Evolutionary conservation across 1,139 yeast species (phyloP).

Genomic region (Dujonia santamariae): DNA sequence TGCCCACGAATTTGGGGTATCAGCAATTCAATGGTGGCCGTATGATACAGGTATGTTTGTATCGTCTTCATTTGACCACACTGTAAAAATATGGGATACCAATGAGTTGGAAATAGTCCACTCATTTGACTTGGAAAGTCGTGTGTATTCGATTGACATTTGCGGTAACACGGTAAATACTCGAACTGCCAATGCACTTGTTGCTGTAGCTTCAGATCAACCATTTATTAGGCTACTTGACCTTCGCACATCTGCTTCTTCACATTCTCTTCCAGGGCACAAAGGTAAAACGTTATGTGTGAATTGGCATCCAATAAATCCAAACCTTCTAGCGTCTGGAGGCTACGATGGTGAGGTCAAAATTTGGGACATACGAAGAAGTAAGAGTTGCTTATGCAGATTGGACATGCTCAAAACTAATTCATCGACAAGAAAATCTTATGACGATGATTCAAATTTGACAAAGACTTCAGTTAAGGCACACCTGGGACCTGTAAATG

Average conservation of each 20-base stretch:
- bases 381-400: constrained; percentile 60
- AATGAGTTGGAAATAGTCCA: constrained; percentile 61
- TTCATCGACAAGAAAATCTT: constrained; percentile 6
- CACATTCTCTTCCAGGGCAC: constrained; percentile 69
- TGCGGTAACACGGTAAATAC: constrained; percentile 21
- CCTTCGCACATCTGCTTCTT: constrained; percentile 63
- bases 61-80: constrained; percentile 76
- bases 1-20: constrained; percentile 72
- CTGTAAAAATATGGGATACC: constrained; percentile 82
- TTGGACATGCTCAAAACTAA: constrained; percentile 50
- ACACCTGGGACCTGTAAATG: constrained; percentile 75
- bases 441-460: constrained; percentile 22
- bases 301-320: constrained; percentile 73
- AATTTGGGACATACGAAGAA: constrained; percentile 74
- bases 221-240: constrained; percentile 71
- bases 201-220: constrained; percentile 71
- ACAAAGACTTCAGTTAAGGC: constrained; percentile 49
- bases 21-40: constrained; percentile 86
- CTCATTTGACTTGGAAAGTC: constrained; percentile 50
- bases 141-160: constrained; percentile 56
- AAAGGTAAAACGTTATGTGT: constrained; percentile 61
- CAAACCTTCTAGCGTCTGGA: constrained; percentile 66
- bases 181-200: constrained; percentile 45
- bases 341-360: constrained; percentile 71
- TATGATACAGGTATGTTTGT: constrained; percentile 83